Evolutionary conservation across 768 basidiomycete species (phyloP).

Genomic region (Russula foetens): DNA sequence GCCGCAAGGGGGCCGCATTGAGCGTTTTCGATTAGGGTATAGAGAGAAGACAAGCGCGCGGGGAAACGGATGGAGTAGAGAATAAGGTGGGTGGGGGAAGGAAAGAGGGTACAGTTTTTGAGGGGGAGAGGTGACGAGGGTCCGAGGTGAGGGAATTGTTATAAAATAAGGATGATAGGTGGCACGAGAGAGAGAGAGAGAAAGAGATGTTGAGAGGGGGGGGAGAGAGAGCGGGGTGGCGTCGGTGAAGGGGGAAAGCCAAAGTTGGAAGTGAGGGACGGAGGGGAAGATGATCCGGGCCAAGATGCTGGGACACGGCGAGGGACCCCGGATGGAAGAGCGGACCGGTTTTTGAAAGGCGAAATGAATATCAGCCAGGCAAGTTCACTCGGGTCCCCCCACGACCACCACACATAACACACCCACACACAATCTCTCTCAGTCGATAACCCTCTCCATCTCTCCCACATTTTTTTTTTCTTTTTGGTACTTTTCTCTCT

Average conservation of each 20-base stretch:
- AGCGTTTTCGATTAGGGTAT: background rate
- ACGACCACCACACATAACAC: too few relatives aligned
- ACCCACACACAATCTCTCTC: too few relatives aligned
- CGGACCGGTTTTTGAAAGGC: background rate
- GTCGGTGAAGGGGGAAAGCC: constrained; percentile 3
- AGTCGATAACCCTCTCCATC: background rate
- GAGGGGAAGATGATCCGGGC: constrained; percentile 17
- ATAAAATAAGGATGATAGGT: too few relatives aligned
- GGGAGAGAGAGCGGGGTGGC: constrained; percentile 14
- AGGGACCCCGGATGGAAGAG: constrained; percentile 9
- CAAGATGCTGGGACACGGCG: background rate
- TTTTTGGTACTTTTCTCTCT: background rate
- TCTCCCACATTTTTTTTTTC: background rate
- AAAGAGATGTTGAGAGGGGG: background rate
- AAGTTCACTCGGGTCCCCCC: too few relatives aligned
- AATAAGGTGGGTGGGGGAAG: background rate
- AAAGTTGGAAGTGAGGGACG: background rate
- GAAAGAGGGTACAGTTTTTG: too few relatives aligned
- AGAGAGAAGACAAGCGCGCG: background rate
- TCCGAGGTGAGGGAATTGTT: too few relatives aligned
- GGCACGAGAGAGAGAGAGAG: background rate
- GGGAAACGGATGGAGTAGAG: background rate
- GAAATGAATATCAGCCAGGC: too few relatives aligned
- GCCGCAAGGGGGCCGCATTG: background rate
- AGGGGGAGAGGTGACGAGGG: background rate